Base-by-base conservation (phyloP, 2,329 filamentous ascomycete species). In the Albifimbria verrucaria region DNA sequence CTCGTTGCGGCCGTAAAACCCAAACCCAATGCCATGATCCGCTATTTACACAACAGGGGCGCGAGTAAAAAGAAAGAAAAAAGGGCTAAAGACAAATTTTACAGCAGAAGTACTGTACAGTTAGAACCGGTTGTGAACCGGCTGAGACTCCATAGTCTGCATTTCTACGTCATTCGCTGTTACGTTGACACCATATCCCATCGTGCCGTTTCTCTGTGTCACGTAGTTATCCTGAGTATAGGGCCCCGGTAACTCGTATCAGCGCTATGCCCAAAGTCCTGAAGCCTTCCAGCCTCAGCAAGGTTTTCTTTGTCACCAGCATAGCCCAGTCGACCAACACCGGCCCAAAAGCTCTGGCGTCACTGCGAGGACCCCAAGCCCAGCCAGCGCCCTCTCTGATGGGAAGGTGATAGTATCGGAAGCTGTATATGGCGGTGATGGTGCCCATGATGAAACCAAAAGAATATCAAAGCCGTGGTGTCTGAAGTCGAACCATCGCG, bases 401-500 rank as follows among this genome's bases (percentile, higher is more conserved):
- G 1, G 92, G 90, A 10, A 94, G 74, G 66, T 97, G 91, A 66
- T 96, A 97, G 74, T 87, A 90, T 22, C 89, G 80, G 75, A 96
- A 96, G 3, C 86, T 82, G 60, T 93, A 85, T 67, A 86, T 86
- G 20, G 89, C 82, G 36, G 82, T 82, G 44, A 85, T 71, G 15
- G 87, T 79, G 9, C 93, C 93, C 56, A 97, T 88, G 63, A 89
- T 59, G 52, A 87, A 88, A n/a, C 93, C 93, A 57, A 89, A 90
- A 97, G 72, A 59, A 97, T 89, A 59, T 97, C 93, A 67, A 96
- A 93, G n/a, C 87, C 92, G 67, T 93, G 89, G 69, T 97, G 93
- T 39, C 90, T 85, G 73, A 87, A 95, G 69, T 97, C 87, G 55
- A 87, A 92, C 81, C 88, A 97, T 11, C 93, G 88, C 1, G 90